Base-by-base conservation (phyloP, 177 flowering plant genomes). In the Vitis hybrid region DNA sequence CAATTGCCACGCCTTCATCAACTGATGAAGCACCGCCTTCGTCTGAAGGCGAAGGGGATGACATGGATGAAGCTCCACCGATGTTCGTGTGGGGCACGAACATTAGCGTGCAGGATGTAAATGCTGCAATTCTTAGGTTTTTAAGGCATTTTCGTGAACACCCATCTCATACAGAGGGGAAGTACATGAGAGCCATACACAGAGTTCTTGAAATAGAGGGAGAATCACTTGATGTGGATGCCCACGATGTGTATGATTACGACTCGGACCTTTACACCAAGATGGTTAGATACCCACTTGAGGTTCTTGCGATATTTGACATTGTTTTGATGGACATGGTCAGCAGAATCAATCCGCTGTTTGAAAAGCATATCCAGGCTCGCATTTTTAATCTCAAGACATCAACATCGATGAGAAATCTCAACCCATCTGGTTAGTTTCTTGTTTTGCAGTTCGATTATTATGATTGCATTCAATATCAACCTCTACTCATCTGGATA, bases 21-120 rank as follows among this genome's bases (percentile, higher is more conserved):
- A 79, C 90, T 1, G 90, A 82, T 53, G 93, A 84, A 0, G 75
- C 62, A 10, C 85, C 87, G 1, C 83, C 83, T 0, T 88, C 96
- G 0, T 86, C 97, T 0, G 95, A 89, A 12, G 86, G 68, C 0
- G 92, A 88, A 9, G 97, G 83, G 1, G 87, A 74, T 18, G 88
- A 83, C 52, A 76, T 58, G 10, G 92, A 89, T 11, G 90, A 82
- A 12, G 82, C 84, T 29, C 83, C 90, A 0, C 94, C 97, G 8
- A 84, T 89, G 81, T 91, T 74, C 62, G 99, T 95, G 1, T 95
- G 99, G 99, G 98, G 99, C 18, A 95, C 99, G 11, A 95, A 89
- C 69, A 90, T 95, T 21, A 93, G 98, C 61, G 98, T 95, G 1
- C 93, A 91, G 31, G 99, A 95, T 64, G 93, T 93, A 5, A 89